Base-by-base conservation (phyloP, 1,284 basidiomycete species). In the Irpex sp. region DNA sequence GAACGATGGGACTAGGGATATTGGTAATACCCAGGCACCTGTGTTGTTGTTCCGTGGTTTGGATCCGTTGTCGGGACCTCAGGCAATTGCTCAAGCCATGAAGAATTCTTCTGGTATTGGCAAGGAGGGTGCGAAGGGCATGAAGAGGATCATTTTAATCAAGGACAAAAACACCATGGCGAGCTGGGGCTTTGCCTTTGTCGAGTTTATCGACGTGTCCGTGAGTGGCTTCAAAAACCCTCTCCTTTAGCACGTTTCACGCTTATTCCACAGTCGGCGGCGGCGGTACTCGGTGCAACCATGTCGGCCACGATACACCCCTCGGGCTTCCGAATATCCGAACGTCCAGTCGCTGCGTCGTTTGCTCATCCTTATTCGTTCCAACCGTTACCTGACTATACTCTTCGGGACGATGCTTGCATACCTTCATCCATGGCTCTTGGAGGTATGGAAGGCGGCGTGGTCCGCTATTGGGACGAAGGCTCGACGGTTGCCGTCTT, bases 1-100 rank as follows among this genome's bases (percentile, higher is more conserved):
- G 68, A 97, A 97, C 72, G 96, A 98, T 71, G 96, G 96, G 1
- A 97, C 93, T 64, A 84, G 94, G 58, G 96, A 98, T 77, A 96
- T 98, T 71, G 96, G 93, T 65, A 92, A 90, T 65, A 77, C 87
- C 2, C 89, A 88, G 70, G 82, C 82, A n/a, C 82, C 92, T 52
- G 87, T 97, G 4, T 79, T 98, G 6, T 82, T 98, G 38, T 88
- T 98, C 69, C 87, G 96, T 49, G 93, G 93, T 7, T 81, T 98
- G 47, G 94, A 97, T 72, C 86, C 89, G 11, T 80, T 92, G n/a
- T 94, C 93, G 21, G 90, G 91, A 4, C 90, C 88, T 31, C 89
- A 92, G 71, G 93, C 93, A 17, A 93, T 96, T 55, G 85, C 89
- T 15, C 89, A 90, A 72, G 87, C 87, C 0, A 88, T 93, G 82